Conservation (phyloP, 495 filamentous ascomycete species). For the Umbilicaria muhlenbergii region DNA sequence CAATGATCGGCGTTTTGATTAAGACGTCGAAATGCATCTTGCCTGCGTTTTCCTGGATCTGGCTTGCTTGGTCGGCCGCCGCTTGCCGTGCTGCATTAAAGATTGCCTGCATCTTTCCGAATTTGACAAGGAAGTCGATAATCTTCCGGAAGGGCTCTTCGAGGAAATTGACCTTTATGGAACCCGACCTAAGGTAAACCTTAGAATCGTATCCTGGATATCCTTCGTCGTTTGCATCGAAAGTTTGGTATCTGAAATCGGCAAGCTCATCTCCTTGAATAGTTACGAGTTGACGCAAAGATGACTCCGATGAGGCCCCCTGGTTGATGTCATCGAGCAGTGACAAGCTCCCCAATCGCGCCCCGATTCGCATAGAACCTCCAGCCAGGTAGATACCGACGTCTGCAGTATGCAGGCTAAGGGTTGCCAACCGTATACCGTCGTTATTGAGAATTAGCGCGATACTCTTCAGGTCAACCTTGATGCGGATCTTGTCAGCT, state of each 20-base stretch:
- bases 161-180: constrained; percentile 89
- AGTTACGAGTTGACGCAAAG: constrained; percentile 72
- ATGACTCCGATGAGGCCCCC: constrained; percentile 64
- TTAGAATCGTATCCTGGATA: constrained; percentile 96
- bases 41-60: constrained; percentile 76
- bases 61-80: constrained; percentile 84
- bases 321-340: constrained; percentile 90
- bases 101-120: constrained; percentile 97
- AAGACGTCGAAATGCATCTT: constrained; percentile 88
- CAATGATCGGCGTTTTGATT: constrained; percentile 85
- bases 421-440: constrained; percentile 81
- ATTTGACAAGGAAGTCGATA: constrained; percentile 92
- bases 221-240: constrained; percentile 52
- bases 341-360: constrained; percentile 71
- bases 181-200: constrained; percentile 75
- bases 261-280: constrained; percentile 92
- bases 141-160: constrained; percentile 98
- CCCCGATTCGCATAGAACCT: constrained; percentile 68
- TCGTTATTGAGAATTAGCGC: constrained; percentile 95
- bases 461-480: constrained; percentile 84
- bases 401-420: constrained; percentile 82
- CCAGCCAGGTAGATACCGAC: constrained; percentile 80
- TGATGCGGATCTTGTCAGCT: constrained; percentile 59
- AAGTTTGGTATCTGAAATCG: constrained; percentile 97
- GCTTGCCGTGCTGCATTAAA: constrained; percentile 95